These are phyloP conservation scores for Pseudocercospora crystallina DNA, from an alignment of 2,329 filamentous ascomycete genomes.

Conservation along the genomic window DNA sequence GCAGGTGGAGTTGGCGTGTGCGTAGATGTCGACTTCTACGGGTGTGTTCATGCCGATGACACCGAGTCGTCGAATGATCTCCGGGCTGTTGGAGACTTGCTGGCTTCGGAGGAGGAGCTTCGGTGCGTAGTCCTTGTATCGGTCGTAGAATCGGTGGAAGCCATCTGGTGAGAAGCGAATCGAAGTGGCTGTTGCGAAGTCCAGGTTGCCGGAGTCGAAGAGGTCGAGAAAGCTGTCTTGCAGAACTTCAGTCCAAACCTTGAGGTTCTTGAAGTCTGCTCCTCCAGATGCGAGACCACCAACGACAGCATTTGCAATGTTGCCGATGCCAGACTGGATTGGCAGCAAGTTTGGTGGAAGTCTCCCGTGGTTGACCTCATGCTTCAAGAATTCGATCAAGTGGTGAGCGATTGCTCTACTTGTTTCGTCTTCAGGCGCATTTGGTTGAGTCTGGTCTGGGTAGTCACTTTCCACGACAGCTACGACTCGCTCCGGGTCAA, in stretches of 20 bases:
- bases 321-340: slow-evolving; percentile 84
- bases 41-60: slow-evolving; percentile 95
- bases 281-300: slow-evolving; percentile 71
- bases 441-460: slow-evolving; percentile 72
- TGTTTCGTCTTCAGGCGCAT: slow-evolving; percentile 71
- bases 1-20: slow-evolving; percentile 86
- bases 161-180: slow-evolving; percentile 89
- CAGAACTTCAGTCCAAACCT: slow-evolving; percentile 90
- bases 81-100: slow-evolving; percentile 82
- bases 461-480: slow-evolving; percentile 84
- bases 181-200: slow-evolving; percentile 86
- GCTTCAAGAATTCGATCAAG: slow-evolving; percentile 81
- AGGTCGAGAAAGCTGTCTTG: slow-evolving; percentile 92
- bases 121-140: slow-evolving; percentile 75
- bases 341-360: slow-evolving; percentile 76
- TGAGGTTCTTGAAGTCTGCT: slow-evolving; percentile 82
- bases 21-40: slow-evolving; percentile 92
- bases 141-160: slow-evolving; percentile 86
- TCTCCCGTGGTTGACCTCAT: slow-evolving; percentile 76
- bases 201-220: slow-evolving; percentile 81
- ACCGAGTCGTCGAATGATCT: slow-evolving; percentile 83
- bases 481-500: slow-evolving; percentile 81
- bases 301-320: slow-evolving; percentile 89
- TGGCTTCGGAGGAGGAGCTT: slow-evolving; percentile 86
- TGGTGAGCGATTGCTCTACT: slow-evolving; percentile 74